These are phyloP conservation scores for Candida yuanshanica DNA, from an alignment of 805 yeast genomes.

Conservation along the genomic window DNA sequence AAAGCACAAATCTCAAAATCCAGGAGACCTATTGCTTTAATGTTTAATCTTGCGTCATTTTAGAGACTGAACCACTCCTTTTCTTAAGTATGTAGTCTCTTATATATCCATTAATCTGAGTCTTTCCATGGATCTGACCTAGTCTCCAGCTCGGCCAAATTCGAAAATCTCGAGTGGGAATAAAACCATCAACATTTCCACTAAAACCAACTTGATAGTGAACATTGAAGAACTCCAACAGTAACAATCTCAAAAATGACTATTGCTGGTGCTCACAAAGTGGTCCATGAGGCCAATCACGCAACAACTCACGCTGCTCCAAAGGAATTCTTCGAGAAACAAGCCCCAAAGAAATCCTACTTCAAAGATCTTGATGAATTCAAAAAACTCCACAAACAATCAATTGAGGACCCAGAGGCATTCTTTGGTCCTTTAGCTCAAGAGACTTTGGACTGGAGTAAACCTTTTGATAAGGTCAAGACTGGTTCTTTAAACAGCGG, in stretches of 20 bases:
- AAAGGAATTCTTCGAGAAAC: slow-evolving; percentile 34
- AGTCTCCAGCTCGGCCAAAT: neutral
- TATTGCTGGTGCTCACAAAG: slow-evolving; percentile 23
- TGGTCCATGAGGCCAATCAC: slow-evolving; percentile 36
- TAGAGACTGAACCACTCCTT: too few relatives aligned
- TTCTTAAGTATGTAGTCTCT: neutral
- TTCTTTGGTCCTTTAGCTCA: slow-evolving; percentile 79
- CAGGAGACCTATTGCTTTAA: too few relatives aligned
- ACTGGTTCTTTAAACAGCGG: slow-evolving; percentile 64
- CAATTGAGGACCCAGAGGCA: slow-evolving; percentile 70
- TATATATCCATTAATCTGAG: neutral
- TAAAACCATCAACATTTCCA: neutral
- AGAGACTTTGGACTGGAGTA: slow-evolving; percentile 73
- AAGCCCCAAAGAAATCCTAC: slow-evolving; percentile 28
- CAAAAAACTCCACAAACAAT: slow-evolving; percentile 60
- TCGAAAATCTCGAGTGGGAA: neutral
- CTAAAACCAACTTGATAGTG: neutral
- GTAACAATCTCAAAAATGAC: slow-evolving; percentile 4
- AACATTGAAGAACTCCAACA: neutral
- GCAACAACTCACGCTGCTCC: slow-evolving; percentile 28
- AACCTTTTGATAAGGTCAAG: slow-evolving; percentile 56
- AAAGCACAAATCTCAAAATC: too few relatives aligned
- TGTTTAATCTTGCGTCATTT: too few relatives aligned
- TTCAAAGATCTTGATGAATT: slow-evolving; percentile 52
- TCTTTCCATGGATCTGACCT: neutral